These are phyloP conservation scores for Sarocladium kiliense DNA, from an alignment of 2,329 filamentous ascomycete species.

Conservation along the genomic window DNA sequence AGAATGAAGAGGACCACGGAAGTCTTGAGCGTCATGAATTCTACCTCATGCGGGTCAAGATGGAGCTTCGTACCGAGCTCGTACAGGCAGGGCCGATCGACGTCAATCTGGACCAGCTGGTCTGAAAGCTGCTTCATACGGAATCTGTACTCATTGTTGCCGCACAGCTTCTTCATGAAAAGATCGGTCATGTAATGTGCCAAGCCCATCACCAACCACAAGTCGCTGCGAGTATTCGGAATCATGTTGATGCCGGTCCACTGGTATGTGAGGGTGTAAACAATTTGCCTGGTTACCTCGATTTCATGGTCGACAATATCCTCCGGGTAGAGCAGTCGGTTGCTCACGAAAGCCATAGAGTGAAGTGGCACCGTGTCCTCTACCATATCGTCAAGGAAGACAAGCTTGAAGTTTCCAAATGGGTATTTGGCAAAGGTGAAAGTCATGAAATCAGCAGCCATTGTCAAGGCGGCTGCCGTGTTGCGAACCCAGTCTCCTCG, in stretches of 20 bases:
- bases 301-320: constrained; percentile 82
- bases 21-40: constrained; percentile 88
- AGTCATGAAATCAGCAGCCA: constrained; percentile 86
- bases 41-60: constrained; percentile 77
- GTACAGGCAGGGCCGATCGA: constrained; percentile 75
- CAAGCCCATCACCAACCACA: constrained; percentile 85
- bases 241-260: constrained; percentile 94
- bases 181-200: constrained; percentile 93
- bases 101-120: constrained; percentile 73
- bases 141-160: constrained; percentile 91
- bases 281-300: constrained; percentile 71
- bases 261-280: constrained; percentile 81
- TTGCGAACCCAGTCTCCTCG: constrained; percentile 78
- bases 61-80: constrained; percentile 74
- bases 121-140: constrained; percentile 83
- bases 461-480: constrained; percentile 78
- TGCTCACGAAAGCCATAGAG: constrained; percentile 83
- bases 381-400: constrained; percentile 86
- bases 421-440: constrained; percentile 87
- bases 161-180: constrained; percentile 85
- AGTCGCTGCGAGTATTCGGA: constrained; percentile 72
- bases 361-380: constrained; percentile 72
- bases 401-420: constrained; percentile 86
- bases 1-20: constrained; percentile 89
- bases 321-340: constrained; percentile 75